Conservation (phyloP, 192 early-diverging fungal genomes). For the Backusella sp. region DNA sequence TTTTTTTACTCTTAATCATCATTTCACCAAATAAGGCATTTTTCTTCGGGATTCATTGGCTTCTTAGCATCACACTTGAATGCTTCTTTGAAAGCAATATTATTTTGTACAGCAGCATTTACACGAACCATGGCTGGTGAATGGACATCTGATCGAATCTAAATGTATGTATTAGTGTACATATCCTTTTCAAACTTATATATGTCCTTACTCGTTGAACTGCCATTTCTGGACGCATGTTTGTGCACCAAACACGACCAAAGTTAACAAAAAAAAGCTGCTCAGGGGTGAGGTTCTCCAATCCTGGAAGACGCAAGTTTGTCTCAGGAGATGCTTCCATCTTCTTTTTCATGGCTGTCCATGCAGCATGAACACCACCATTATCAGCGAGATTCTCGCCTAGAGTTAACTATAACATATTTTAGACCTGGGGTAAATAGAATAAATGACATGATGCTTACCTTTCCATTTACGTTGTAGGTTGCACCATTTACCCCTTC, state of each 20-base stretch:
- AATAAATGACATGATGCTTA: neutral
- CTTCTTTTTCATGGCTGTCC: slow-evolving; percentile 32
- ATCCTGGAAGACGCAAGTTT: slow-evolving; percentile 40
- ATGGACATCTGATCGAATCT: slow-evolving; percentile 64
- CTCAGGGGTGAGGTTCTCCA: slow-evolving; percentile 45
- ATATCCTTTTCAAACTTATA: neutral
- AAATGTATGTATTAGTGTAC: neutral
- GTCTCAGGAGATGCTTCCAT: slow-evolving; percentile 17
- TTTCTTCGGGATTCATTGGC: slow-evolving; percentile 63
- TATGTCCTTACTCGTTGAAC: slow-evolving; percentile 5
- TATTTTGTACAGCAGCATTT: slow-evolving; percentile 65
- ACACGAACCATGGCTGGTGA: slow-evolving; percentile 62
- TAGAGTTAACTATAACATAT: slow-evolving; percentile 38
- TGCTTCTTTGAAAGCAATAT: slow-evolving; percentile 58
- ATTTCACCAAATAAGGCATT: slow-evolving; percentile 44
- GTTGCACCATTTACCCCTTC: slow-evolving; percentile 37
- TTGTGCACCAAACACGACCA: slow-evolving; percentile 64
- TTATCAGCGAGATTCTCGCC: slow-evolving; percentile 75
- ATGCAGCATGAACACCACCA: slow-evolving; percentile 55
- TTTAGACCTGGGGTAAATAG: neutral
- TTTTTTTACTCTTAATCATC: neutral
- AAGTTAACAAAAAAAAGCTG: slow-evolving; percentile 68
- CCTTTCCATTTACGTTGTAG: slow-evolving; percentile 53
- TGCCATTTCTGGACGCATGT: slow-evolving; percentile 38
- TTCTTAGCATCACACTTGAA: slow-evolving; percentile 56